Conservation (phyloP, 2,329 filamentous ascomycete genomes). For the Penicillium palitans region DNA sequence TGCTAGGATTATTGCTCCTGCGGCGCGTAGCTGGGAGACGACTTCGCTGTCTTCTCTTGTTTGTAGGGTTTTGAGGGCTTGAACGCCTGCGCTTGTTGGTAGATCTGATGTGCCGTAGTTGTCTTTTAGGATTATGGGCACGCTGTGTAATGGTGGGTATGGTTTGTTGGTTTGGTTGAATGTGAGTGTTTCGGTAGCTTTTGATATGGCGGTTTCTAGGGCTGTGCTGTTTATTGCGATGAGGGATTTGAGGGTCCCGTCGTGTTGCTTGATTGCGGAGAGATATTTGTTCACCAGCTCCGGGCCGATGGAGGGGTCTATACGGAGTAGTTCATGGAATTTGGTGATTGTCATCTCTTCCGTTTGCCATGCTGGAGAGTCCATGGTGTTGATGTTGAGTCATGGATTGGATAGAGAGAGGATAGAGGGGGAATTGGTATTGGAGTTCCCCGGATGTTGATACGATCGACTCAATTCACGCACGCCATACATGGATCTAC, state of each 20-base stretch:
- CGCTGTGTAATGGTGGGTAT: constrained; percentile 53
- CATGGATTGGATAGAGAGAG: constrained; percentile 1
- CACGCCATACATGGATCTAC: background rate
- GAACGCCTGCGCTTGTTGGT: constrained; percentile 58
- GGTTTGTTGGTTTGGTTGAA: constrained; percentile 1
- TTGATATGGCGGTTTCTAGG: constrained; percentile 49
- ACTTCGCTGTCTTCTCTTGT: constrained; percentile 50
- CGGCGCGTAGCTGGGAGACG: constrained; percentile 51
- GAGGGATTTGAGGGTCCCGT: constrained; percentile 59
- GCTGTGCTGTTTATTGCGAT: constrained; percentile 54
- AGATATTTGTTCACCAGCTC: constrained; percentile 58
- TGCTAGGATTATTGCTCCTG: constrained; percentile 59
- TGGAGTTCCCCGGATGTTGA: background rate
- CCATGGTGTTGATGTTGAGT: background rate
- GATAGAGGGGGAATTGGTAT: background rate
- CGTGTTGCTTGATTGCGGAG: constrained; percentile 57
- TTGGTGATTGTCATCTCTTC: constrained; percentile 60
- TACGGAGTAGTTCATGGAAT: constrained; percentile 58
- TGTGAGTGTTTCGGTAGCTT: constrained; percentile 43
- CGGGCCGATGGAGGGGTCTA: constrained; percentile 55
- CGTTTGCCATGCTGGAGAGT: constrained; percentile 48
- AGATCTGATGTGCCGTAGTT: constrained; percentile 60
- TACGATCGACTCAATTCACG: background rate
- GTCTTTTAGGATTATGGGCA: constrained; percentile 65
- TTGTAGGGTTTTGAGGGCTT: constrained; percentile 51